Evolutionary conservation across 805 yeast species (phyloP).

Genomic region (Blastobotrys americana): DNA sequence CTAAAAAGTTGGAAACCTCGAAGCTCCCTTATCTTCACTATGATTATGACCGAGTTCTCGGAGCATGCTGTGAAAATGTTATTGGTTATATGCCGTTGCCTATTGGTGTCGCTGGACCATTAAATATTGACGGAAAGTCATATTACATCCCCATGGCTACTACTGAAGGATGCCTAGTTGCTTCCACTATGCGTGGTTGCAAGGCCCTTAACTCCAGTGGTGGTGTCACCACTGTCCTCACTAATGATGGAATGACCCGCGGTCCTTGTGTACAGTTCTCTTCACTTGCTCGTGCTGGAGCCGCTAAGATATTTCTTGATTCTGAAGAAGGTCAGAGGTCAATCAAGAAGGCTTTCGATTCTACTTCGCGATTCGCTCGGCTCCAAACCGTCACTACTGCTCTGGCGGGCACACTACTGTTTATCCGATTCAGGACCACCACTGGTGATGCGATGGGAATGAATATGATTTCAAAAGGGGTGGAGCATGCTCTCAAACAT

Average conservation of each 20-base stretch:
- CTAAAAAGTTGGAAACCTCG: conserved; percentile 65
- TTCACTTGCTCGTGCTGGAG: conserved; percentile 78
- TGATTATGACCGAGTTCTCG: conserved; percentile 93
- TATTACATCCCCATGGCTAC: conserved; percentile 98
- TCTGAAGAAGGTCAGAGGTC: conserved; percentile 84
- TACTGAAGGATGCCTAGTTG: conserved; percentile 97
- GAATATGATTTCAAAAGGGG: conserved; percentile 99
- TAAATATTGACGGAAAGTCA: conserved; percentile 80
- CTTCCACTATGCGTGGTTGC: conserved; percentile 98
- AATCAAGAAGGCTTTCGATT: conserved; percentile 84
- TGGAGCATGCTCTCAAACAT: conserved; percentile 72
- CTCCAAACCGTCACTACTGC: conserved; percentile 87
- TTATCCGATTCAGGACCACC: conserved; percentile 91
- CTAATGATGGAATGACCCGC: conserved; percentile 98
- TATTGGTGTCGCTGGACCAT: conserved; percentile 96
- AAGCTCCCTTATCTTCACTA: conserved; percentile 75
- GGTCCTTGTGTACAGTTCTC: conserved; percentile 97
- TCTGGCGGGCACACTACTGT: conserved; percentile 84
- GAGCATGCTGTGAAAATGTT: conserved; percentile 98
- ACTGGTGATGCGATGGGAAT: conserved; percentile 99
- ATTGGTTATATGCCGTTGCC: conserved; percentile 96
- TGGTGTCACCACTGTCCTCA: conserved; percentile 85
- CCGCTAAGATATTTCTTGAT: conserved; percentile 91
- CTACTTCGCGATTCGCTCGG: conserved; percentile 96
- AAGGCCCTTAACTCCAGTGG: conserved; percentile 97